Conservation (phyloP, 495 filamentous ascomycete genomes). For the Schizothecium vesticola region DNA sequence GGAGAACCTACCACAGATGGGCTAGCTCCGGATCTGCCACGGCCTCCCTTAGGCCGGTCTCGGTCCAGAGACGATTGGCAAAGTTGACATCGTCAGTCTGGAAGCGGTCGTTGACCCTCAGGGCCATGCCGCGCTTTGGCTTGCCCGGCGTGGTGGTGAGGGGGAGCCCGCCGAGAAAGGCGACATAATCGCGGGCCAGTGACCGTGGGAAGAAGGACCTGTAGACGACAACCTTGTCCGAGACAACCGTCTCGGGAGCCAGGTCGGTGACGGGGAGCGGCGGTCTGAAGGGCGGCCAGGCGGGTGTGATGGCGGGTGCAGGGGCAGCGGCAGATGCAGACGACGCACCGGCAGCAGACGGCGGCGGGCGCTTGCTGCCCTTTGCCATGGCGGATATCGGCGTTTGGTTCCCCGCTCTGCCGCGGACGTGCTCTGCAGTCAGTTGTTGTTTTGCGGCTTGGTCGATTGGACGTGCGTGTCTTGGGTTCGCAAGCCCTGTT, state of each 20-base stretch:
- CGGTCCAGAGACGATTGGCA: constrained; percentile 66
- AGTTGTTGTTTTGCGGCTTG: not conserved
- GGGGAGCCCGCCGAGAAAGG: constrained; percentile 69
- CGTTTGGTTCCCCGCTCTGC: not conserved
- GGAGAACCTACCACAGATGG: constrained; percentile 28
- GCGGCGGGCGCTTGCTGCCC: not conserved
- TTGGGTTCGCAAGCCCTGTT: not conserved
- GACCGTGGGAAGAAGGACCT: constrained; percentile 71
- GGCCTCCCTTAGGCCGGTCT: constrained; percentile 54
- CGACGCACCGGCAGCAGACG: not conserved
- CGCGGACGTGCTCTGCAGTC: not conserved
- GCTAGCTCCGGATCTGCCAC: constrained; percentile 29
- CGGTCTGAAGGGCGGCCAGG: constrained; percentile 77
- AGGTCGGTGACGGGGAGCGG: constrained; percentile 65
- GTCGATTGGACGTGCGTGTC: not conserved
- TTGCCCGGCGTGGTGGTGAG: constrained; percentile 76
- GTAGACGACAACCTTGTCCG: constrained; percentile 68
- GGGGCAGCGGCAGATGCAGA: not conserved
- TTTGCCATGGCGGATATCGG: not conserved
- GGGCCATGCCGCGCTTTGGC: constrained; percentile 78
- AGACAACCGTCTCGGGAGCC: constrained; percentile 46
- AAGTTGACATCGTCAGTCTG: constrained; percentile 74
- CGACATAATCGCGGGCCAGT: constrained; percentile 75
- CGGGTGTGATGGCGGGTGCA: constrained; percentile 34
- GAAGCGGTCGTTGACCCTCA: constrained; percentile 87